These are phyloP conservation scores for Neofusicoccum umdonicola DNA, from an alignment of 2,329 filamentous ascomycete genomes.

Conservation along the genomic window DNA sequence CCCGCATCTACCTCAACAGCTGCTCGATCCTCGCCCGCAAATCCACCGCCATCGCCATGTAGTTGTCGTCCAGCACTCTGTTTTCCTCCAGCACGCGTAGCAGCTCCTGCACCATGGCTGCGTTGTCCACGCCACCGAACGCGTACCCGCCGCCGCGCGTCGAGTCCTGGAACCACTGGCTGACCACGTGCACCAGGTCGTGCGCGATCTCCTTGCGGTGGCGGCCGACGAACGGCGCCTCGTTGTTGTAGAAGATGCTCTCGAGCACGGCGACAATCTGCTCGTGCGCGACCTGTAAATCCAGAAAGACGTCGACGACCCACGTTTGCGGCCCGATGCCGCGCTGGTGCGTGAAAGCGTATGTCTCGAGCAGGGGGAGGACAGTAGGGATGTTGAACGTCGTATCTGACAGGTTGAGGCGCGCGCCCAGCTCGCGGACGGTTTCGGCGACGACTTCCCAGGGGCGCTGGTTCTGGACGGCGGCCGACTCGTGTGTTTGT, in stretches of 20 bases:
- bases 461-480: conserved; percentile 50
- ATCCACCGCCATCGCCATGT: conserved; percentile 29
- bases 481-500: conserved; percentile 55
- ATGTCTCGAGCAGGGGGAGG: conserved; percentile 56
- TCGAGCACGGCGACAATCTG: conserved; percentile 62
- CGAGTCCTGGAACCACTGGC: conserved; percentile 60
- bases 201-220: conserved; percentile 57
- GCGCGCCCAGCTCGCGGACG: conserved; percentile 56
- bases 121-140: conserved; percentile 61
- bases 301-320: conserved; percentile 65
- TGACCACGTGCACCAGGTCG: conserved; percentile 61
- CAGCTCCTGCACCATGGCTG: conserved; percentile 41
- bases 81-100: conserved; percentile 44
- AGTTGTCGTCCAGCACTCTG: conserved; percentile 37
- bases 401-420: conserved; percentile 55
- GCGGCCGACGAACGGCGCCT: conserved; percentile 61
- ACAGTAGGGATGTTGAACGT: conserved; percentile 55
- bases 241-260: conserved; percentile 65
- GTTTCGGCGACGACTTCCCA: conserved; percentile 68
- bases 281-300: conserved; percentile 61
- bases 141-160: conserved; percentile 53
- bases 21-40: conserved; percentile 17
- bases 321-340: conserved; percentile 51
- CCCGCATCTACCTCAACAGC: conserved; percentile 3
- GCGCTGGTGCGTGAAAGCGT: conserved; percentile 55